Percentiles rank a stretch among this genome's conserved stretches.
Conservation (phyloP, 805 yeast species). For the Saccharomycopsis sp. region DNA sequence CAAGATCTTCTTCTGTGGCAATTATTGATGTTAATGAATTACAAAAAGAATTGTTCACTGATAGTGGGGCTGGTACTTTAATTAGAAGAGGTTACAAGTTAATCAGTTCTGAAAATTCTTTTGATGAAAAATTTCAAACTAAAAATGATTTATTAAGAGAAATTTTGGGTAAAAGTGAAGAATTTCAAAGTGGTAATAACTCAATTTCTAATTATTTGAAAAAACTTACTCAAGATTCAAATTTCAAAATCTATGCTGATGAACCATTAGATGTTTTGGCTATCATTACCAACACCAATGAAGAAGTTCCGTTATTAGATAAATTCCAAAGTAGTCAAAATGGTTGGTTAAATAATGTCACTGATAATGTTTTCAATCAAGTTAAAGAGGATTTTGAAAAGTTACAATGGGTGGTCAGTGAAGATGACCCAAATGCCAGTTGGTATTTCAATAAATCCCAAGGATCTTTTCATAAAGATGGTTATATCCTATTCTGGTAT, state of each 20-base stretch:
- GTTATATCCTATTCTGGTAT: constrained; percentile 89
- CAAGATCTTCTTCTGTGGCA: constrained; percentile 96
- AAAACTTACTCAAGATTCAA: constrained; percentile 37
- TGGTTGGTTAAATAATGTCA: constrained; percentile 96
- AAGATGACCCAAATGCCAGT: constrained; percentile 79
- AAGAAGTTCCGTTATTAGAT: constrained; percentile 57
- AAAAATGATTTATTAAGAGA: constrained; percentile 61
- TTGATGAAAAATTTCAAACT: constrained; percentile 50
- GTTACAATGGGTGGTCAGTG: constrained; percentile 83
- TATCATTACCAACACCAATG: constrained; percentile 45
- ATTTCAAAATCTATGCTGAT: constrained; percentile 69
- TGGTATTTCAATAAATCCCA: constrained; percentile 92
- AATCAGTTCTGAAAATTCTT: constrained; percentile 49
- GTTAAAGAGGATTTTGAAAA: constrained; percentile 62
- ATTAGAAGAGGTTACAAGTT: constrained; percentile 95
- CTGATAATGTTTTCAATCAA: constrained; percentile 85
- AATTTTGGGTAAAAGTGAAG: constrained; percentile 70
- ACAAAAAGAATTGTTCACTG: constrained; percentile 96
- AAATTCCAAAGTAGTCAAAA: constrained; percentile 78
- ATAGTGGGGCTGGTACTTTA: constrained; percentile 98
- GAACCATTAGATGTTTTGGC: constrained; percentile 94
- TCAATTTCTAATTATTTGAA: constrained; percentile 78
- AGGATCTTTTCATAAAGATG: constrained; percentile 86
- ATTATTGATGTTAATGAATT: constrained; percentile 90
- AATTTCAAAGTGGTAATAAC: constrained; percentile 48